Conservation (phyloP, 2,329 filamentous ascomycete species). For the Fusarium pseudograminearum region DNA sequence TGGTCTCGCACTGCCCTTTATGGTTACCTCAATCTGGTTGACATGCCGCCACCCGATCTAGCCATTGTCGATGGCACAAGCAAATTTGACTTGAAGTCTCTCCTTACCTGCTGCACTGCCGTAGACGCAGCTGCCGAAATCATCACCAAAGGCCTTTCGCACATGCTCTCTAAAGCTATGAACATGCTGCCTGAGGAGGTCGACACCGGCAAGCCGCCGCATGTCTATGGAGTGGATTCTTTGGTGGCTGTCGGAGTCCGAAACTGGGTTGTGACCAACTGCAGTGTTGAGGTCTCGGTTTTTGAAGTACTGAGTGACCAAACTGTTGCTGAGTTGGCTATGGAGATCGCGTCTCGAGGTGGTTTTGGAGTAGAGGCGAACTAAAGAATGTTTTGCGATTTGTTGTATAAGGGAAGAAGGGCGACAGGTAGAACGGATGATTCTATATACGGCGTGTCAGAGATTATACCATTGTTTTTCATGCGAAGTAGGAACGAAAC, state of each 20-base stretch:
- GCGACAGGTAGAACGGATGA: background rate
- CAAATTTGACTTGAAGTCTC: constrained; percentile 48
- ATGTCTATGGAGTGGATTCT: constrained; percentile 65
- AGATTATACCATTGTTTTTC: too few relatives aligned
- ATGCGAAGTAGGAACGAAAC: background rate
- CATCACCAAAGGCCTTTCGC: constrained; percentile 53
- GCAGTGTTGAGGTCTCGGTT: constrained; percentile 59
- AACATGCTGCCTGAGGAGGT: constrained; percentile 60
- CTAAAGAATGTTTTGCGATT: background rate
- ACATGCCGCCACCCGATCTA: constrained; percentile 55
- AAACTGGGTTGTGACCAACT: constrained; percentile 63
- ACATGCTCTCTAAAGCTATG: constrained; percentile 60
- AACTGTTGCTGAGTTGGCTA: constrained; percentile 56
- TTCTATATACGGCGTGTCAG: constrained; percentile 6
- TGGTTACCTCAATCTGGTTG: constrained; percentile 61
- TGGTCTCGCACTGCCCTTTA: constrained; percentile 65
- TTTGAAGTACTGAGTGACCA: constrained; percentile 61
- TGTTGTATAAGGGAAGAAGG: background rate
- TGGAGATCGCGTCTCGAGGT: constrained; percentile 52
- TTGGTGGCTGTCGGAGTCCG: constrained; percentile 65
- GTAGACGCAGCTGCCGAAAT: constrained; percentile 50
- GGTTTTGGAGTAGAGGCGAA: constrained; percentile 42
- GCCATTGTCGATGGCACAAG: constrained; percentile 27
- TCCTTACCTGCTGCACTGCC: constrained; percentile 50
- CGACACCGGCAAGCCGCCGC: constrained; percentile 56